phyloP scores from a whole-genome alignment of 768 basidiomycete species.

The Collybia nuda region DNA sequence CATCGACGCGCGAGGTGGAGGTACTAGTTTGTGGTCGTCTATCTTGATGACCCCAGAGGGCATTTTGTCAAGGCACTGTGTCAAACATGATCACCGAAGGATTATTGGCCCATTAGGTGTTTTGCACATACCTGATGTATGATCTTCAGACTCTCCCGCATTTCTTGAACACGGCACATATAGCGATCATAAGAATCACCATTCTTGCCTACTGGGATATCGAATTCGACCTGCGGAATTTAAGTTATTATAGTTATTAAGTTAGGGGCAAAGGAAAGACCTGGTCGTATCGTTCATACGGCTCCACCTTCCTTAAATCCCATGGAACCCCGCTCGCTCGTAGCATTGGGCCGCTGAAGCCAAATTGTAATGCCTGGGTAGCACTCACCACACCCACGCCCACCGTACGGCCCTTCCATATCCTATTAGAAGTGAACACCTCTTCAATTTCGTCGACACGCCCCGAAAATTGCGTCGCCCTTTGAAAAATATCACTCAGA shows the following conservation, averaged over 20 bases:
- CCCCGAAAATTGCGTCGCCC: slow-evolving; percentile 91
- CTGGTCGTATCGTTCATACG: slow-evolving; percentile 97
- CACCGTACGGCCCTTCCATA: slow-evolving; percentile 95
- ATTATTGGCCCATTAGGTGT: too few species aligned
- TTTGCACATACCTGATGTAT: slow-evolving; percentile 61
- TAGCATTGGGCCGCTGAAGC: slow-evolving; percentile 97
- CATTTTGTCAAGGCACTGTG: slow-evolving; percentile 94
- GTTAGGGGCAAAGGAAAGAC: slow-evolving; percentile 19
- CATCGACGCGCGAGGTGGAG: slow-evolving; percentile 97
- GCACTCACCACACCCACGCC: slow-evolving; percentile 90
- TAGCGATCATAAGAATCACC: slow-evolving; percentile 99
- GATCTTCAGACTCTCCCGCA: slow-evolving; percentile 92
- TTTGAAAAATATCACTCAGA: slow-evolving; percentile 95
- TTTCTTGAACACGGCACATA: slow-evolving; percentile 96
- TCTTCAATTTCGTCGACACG: slow-evolving; percentile 98
- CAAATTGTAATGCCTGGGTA: slow-evolving; percentile 87
- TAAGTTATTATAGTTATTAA: background rate
- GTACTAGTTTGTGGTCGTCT: slow-evolving; percentile 96
- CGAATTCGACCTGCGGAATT: slow-evolving; percentile 82
- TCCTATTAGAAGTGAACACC: slow-evolving; percentile 95
- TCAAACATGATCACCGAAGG: background rate
- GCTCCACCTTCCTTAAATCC: slow-evolving; percentile 91
- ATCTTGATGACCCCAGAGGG: slow-evolving; percentile 89
- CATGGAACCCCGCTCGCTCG: slow-evolving; percentile 91
- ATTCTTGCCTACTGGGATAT: slow-evolving; percentile 93